A percentile compares a stretch with the other conserved stretches of the same genome.
These are phyloP conservation scores for Phyllosticta citribraziliensis DNA, from an alignment of 2,329 filamentous ascomycete species.

Conservation along the genomic window DNA sequence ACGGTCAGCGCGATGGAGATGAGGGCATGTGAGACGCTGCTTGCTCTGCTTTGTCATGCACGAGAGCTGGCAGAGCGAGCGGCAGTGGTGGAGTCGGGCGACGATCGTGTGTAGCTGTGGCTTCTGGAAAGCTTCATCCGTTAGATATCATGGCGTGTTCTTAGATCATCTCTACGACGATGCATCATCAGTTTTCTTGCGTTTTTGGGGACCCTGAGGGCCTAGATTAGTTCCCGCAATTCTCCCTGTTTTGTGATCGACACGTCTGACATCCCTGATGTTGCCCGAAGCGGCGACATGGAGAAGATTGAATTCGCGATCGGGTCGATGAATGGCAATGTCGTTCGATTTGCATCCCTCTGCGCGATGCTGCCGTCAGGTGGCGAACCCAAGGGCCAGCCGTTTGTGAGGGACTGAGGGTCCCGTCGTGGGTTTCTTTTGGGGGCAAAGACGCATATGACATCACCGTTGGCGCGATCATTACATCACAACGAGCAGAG, in stretches of 20 bases:
- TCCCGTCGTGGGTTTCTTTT: not conserved
- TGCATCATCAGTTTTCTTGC: not conserved
- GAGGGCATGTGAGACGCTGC: not conserved
- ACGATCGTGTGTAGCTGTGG: not conserved
- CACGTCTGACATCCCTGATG: not conserved
- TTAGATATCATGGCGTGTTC: not conserved
- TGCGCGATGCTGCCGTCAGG: not conserved
- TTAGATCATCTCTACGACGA: not conserved
- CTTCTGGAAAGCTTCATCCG: not conserved
- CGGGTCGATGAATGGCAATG: not conserved
- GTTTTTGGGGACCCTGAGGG: not conserved
- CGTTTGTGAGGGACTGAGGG: not conserved
- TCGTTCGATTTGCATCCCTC: not conserved
- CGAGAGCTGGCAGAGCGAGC: not conserved
- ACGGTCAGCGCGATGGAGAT: not conserved
- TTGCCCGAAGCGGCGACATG: not conserved
- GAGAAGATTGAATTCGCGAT: not conserved
- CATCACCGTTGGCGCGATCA: not conserved
- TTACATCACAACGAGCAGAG: not conserved
- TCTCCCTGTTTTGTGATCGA: not conserved
- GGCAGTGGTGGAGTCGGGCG: not conserved
- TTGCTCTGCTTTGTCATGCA: not conserved
- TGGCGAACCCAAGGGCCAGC: not conserved
- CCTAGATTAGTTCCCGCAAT: not conserved
- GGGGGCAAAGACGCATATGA: not conserved